Conservation (phyloP, 75 land plant genomes). For the Sequoia sempervirens region DNA sequence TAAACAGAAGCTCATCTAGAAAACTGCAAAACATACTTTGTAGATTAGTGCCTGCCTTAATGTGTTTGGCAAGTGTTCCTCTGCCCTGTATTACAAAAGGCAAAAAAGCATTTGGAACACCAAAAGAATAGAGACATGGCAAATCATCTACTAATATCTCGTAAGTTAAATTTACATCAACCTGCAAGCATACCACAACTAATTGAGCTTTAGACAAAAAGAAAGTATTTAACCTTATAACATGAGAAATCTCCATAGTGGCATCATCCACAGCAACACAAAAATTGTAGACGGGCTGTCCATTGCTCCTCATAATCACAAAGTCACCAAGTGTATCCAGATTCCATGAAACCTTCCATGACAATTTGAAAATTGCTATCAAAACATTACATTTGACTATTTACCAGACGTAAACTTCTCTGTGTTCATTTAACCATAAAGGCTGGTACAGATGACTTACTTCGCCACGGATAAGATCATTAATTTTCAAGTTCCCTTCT, state of each 20-base stretch:
- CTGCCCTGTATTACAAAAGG: conserved; percentile 62
- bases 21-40: conserved; percentile 33
- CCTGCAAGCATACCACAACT: not conserved
- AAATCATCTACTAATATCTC: not conserved
- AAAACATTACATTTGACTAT: conserved; percentile 7
- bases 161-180: not conserved
- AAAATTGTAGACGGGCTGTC: conserved; percentile 96
- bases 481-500: conserved; percentile 75
- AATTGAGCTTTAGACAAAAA: not conserved
- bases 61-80: conserved; percentile 95
- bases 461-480: conserved; percentile 91
- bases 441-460: conserved; percentile 32
- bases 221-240: conserved; percentile 60
- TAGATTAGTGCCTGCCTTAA: conserved; percentile 89
- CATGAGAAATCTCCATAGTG: conserved; percentile 91
- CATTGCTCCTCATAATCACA: conserved; percentile 94
- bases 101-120: conserved; percentile 1
- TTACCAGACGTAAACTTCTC: not conserved
- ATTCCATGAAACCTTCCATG: conserved; percentile 84
- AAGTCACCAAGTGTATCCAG: conserved; percentile 93
- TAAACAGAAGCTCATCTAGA: not conserved
- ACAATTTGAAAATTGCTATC: not conserved
- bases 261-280: conserved; percentile 99
- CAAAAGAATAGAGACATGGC: not conserved
- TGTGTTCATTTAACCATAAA: not conserved